These are phyloP conservation scores for Nyctanthes arbortristis DNA, from an alignment of 257 asterid species.

Conservation along the genomic window DNA sequence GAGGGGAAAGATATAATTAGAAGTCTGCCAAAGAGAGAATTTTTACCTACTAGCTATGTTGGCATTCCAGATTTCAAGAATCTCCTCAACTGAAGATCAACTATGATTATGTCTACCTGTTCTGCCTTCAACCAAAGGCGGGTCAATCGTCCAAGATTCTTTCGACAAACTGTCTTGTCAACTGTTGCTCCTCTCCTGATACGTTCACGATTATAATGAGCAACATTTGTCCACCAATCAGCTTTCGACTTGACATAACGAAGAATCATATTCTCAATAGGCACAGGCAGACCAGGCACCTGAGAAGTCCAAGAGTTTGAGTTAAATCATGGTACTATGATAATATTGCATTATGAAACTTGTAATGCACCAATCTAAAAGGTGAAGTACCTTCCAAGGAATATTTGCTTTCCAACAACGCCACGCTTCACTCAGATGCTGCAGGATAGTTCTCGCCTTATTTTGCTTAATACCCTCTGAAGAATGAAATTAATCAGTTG, in stretches of 20 bases:
- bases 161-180: slow-evolving; percentile 98
- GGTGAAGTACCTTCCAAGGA: slow-evolving; percentile 82
- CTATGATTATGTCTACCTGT: slow-evolving; percentile 49
- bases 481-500: slow-evolving; percentile 17
- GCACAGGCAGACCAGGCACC: slow-evolving; percentile 99
- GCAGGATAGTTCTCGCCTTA: slow-evolving; percentile 96
- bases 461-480: slow-evolving; percentile 98
- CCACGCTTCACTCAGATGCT: slow-evolving; percentile 99
- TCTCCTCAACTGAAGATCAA: neutral
- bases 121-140: slow-evolving; percentile 99
- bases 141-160: slow-evolving; percentile 98
- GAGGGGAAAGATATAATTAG: neutral
- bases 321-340: neutral
- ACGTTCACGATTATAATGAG: slow-evolving; percentile 98
- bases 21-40: neutral
- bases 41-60: slow-evolving; percentile 5
- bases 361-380: slow-evolving; percentile 2
- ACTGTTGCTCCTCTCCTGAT: slow-evolving; percentile 99
- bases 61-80: neutral
- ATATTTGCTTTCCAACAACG: slow-evolving; percentile 99
- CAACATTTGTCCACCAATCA: slow-evolving; percentile 99
- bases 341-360: neutral
- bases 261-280: slow-evolving; percentile 98
- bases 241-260: slow-evolving; percentile 99
- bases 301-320: slow-evolving; percentile 21